These are phyloP conservation scores for Microbotryum intermedium DNA, from an alignment of 1,284 basidiomycete species.

Conservation along the genomic window DNA sequence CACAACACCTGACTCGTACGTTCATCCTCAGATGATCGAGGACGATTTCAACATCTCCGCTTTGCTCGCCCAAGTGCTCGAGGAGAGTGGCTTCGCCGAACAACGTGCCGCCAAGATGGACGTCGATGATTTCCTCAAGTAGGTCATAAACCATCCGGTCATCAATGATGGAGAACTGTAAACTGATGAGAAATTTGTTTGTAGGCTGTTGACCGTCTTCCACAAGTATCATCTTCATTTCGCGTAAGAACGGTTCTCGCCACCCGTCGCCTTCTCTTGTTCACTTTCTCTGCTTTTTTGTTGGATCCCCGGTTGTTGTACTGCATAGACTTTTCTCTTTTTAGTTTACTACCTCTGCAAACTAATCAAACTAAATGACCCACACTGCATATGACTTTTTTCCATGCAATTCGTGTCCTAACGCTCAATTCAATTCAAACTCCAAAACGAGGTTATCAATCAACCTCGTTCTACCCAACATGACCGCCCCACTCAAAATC, in stretches of 20 bases:
- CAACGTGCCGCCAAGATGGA: conserved; percentile 73
- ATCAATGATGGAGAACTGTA: neutral
- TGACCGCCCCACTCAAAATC: conserved; percentile 79
- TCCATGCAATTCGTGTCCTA: neutral
- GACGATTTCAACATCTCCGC: conserved; percentile 61
- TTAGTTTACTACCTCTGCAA: no score
- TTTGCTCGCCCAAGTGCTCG: conserved; percentile 67
- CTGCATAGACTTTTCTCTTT: no score
- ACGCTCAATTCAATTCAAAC: conserved; percentile 18
- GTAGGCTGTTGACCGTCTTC: conserved; percentile 61
- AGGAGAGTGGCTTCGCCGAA: conserved; percentile 57
- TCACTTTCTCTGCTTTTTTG: neutral
- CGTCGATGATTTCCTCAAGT: conserved; percentile 73
- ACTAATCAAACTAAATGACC: neutral
- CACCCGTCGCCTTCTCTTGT: neutral
- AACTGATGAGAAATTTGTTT: neutral
- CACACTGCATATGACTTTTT: neutral
- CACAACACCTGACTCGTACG: no score
- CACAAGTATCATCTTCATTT: conserved; percentile 77
- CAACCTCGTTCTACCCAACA: conserved; percentile 76
- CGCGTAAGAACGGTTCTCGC: conserved; percentile 41
- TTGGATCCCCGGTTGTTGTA: no score
- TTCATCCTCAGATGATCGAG: conserved; percentile 65
- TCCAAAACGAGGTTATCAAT: conserved; percentile 85
- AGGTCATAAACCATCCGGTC: conserved; percentile 29